Conservation (phyloP, 208 protist species). For the Leishmania aethiopica region DNA sequence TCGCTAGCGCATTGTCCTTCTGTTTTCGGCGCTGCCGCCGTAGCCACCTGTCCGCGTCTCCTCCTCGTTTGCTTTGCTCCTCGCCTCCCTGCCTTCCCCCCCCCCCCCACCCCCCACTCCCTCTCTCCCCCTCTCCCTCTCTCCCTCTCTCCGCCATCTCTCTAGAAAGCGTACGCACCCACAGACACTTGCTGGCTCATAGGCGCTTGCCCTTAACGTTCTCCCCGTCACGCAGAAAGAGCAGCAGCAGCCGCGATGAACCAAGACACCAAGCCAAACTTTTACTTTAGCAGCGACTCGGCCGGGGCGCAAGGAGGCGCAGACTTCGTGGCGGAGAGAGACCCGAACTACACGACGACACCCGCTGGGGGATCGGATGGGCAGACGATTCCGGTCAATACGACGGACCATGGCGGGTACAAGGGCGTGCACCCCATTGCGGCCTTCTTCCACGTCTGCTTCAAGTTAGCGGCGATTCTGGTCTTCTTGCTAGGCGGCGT, state of each 20-base stretch:
- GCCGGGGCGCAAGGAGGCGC: background rate
- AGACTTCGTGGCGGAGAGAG: background rate
- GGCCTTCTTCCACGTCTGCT: constrained; percentile 87
- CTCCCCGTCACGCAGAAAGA: background rate
- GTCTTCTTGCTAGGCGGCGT: constrained; percentile 76
- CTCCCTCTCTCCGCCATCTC: background rate
- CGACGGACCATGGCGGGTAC: constrained; percentile 52
- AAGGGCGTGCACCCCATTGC: constrained; percentile 84
- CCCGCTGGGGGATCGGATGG: constrained; percentile 1
- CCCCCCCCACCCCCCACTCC: no score
- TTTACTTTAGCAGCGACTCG: constrained; percentile 21
- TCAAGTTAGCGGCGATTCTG: constrained; percentile 85
- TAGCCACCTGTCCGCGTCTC: background rate
- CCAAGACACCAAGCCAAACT: constrained; percentile 2
- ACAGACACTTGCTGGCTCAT: background rate
- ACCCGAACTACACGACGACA: background rate
- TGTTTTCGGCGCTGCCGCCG: background rate
- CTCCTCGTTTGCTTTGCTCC: background rate
- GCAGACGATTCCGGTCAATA: constrained; percentile 11
- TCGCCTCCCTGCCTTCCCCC: background rate
- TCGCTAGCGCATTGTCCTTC: background rate
- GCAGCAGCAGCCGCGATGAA: constrained; percentile 7
- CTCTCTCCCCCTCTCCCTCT: background rate
- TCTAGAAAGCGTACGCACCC: background rate
- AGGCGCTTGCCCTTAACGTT: background rate